Base-by-base conservation (phyloP, 2,329 filamentous ascomycete species). In the Colletotrichum noveboracense region DNA sequence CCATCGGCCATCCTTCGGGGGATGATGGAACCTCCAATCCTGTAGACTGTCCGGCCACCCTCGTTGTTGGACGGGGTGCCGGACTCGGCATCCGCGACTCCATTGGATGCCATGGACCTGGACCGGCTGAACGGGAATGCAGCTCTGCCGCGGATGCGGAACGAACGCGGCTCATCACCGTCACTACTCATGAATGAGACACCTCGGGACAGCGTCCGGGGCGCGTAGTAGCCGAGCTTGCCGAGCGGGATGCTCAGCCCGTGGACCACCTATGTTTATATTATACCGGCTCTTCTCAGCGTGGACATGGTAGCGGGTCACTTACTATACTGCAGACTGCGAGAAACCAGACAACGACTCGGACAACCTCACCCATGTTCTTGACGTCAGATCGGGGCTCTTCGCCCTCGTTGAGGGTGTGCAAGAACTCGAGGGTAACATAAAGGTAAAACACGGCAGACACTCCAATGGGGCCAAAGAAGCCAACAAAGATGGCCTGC, bases 391-490 rank as follows among this genome's bases (percentile, higher is more conserved):
- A 87, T 32, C 95, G 89, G 16, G 91, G 85, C 36, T 89, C 81
- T 0, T 91, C 93, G 68, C 94, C 86, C 9, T 92, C 90, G 0
- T 88, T 90, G n/a, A 91, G 80, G 3, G 75, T 85, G 34, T 83
- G 85, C 66, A 98, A 87, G 76, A 96, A 98, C 28, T 98, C 94
- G 2, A 94, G 84, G 55, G 91, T 93, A 76, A 98, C 88, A 80
- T 96, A 97, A 7, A 98, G 89, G 82, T 98, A 98, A 82, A 98
- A 98, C 24, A 98, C 91, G 2, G 95, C 96, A 18, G 94, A 95
- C 2, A 98, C 96, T 4, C 96, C 96, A 71, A 98, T 96, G 0
- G 96, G 96, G 0, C 96, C 96, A 78, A 98, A 98, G 86, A 98
- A 98, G 1, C 96, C 96, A 9, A 97, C 94, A 80, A 98, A 98